These are phyloP conservation scores for Chrysanthemum lavandulifolium DNA, from an alignment of 129 eudicot genomes.

Conservation along the genomic window DNA sequence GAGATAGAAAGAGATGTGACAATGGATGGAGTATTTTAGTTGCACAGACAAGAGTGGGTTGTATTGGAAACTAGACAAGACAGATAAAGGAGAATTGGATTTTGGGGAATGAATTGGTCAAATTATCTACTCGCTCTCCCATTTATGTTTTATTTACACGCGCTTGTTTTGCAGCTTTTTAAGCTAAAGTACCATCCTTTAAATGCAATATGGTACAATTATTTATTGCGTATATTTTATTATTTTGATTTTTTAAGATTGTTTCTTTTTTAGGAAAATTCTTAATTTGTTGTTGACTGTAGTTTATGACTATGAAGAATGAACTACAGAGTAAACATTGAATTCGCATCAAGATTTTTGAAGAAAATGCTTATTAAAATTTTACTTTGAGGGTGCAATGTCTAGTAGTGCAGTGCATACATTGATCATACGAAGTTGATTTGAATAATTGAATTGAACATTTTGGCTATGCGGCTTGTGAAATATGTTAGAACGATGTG, in stretches of 20 bases:
- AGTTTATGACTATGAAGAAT: too few species aligned
- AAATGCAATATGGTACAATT: constrained; percentile 29
- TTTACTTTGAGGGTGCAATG: too few species aligned
- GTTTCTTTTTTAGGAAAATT: not conserved
- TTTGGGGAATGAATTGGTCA: constrained; percentile 10
- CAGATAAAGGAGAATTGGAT: constrained; percentile 26
- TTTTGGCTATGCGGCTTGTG: too few species aligned
- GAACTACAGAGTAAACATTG: too few species aligned
- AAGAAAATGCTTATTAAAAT: too few species aligned
- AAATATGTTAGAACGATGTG: too few species aligned
- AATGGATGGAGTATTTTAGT: constrained; percentile 19
- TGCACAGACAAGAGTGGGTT: constrained; percentile 14
- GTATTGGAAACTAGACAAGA: constrained; percentile 33
- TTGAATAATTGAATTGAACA: too few species aligned
- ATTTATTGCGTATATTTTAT: constrained; percentile 18
- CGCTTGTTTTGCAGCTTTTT: constrained; percentile 34
- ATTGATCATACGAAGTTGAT: too few species aligned
- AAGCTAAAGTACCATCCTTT: constrained; percentile 31
- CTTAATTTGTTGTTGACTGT: too few species aligned
- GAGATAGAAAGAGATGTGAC: constrained; percentile 17
- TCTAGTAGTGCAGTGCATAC: too few species aligned
- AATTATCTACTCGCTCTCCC: constrained; percentile 21
- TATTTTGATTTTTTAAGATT: not conserved
- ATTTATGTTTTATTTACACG: constrained; percentile 20
- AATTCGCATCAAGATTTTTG: too few species aligned